Evolutionary conservation across 768 basidiomycete species (phyloP).

Genomic region (Pisolithus marmoratus): DNA sequence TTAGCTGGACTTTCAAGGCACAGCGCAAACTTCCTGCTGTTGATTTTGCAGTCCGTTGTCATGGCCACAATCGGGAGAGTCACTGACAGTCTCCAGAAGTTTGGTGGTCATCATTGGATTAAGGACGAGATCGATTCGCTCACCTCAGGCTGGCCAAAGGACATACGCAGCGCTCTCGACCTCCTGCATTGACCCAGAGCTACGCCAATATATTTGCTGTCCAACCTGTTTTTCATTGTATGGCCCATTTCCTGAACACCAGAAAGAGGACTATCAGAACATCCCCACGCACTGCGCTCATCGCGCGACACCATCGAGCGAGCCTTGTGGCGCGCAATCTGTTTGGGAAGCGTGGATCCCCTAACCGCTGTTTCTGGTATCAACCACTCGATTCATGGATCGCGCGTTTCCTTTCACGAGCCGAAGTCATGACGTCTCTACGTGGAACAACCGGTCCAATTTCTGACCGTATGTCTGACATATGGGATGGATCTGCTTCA

Average conservation of each 20-base stretch:
- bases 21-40: background rate
- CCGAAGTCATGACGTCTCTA: constrained; percentile 12
- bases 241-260: background rate
- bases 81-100: too few species aligned
- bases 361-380: constrained; percentile 15
- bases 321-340: constrained; percentile 5
- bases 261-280: background rate
- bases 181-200: constrained; percentile 12
- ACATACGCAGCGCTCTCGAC: constrained; percentile 14
- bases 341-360: background rate
- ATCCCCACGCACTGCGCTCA: constrained; percentile 16
- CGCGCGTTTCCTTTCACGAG: constrained; percentile 17
- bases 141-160: constrained; percentile 4
- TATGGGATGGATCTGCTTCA: constrained; percentile 24
- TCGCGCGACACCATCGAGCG: constrained; percentile 8
- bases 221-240: constrained; percentile 23
- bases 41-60: too few species aligned
- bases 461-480: constrained; percentile 9
- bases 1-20: background rate
- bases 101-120: background rate
- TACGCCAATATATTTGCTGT: constrained; percentile 19
- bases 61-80: too few species aligned
- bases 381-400: constrained; percentile 27
- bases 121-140: background rate
- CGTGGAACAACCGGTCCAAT: background rate